Conservation (phyloP, 1,284 basidiomycete genomes). For the Butyriboletus appendiculatus region DNA sequence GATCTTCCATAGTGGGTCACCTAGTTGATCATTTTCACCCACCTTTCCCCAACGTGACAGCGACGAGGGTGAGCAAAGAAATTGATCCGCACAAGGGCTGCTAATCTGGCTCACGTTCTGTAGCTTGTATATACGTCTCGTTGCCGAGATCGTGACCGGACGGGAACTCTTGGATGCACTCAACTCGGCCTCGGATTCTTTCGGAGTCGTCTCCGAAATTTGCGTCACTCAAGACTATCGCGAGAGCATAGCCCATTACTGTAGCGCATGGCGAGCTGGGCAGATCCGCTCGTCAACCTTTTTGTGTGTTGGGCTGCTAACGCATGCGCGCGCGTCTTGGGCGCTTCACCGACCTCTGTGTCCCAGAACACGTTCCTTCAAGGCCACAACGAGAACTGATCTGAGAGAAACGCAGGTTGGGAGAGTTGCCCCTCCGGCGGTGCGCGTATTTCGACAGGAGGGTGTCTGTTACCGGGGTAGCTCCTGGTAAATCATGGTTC, state of each 20-base stretch:
- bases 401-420: slow-evolving; percentile 7
- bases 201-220: slow-evolving; percentile 21
- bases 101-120: not conserved
- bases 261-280: too few species aligned
- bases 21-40: not conserved
- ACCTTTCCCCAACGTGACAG: slow-evolving; percentile 5
- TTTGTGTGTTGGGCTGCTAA: not conserved
- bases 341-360: not conserved
- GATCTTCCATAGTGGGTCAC: slow-evolving; percentile 4
- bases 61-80: slow-evolving; percentile 22
- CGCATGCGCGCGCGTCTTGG: not conserved
- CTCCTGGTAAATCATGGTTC: slow-evolving; percentile 22
- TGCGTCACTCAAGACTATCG: slow-evolving; percentile 20
- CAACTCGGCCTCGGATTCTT: slow-evolving; percentile 10
- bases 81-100: not conserved
- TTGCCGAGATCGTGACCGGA: slow-evolving; percentile 21
- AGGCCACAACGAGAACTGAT: slow-evolving; percentile 20
- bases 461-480: slow-evolving; percentile 9
- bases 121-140: slow-evolving; percentile 21
- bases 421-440: slow-evolving; percentile 7
- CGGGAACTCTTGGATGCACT: slow-evolving; percentile 20
- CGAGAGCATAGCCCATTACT: slow-evolving; percentile 17
- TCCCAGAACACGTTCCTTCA: slow-evolving; percentile 6
- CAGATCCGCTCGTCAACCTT: not conserved
- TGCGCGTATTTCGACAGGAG: slow-evolving; percentile 22